phyloP scores from a whole-genome alignment of 768 basidiomycete genomes.

The Mrakia gelida region DNA sequence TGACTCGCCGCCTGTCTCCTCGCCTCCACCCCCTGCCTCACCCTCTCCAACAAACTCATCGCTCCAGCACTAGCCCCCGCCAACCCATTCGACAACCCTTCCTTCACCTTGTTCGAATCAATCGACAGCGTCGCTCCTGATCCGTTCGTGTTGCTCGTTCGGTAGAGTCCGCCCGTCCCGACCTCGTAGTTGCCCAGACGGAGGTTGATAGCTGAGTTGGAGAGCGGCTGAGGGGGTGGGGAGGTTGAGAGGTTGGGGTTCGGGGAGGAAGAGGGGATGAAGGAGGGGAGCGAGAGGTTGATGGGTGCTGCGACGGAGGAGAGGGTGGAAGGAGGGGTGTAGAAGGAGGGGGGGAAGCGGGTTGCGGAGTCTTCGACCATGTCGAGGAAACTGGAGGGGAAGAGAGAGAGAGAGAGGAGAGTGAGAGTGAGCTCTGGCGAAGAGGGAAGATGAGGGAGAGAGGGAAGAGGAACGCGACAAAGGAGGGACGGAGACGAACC shows the following conservation, averaged over 20 bases:
- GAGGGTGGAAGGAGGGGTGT: slow-evolving; percentile 32
- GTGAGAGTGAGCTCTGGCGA: not conserved
- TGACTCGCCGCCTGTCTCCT: slow-evolving; percentile 16
- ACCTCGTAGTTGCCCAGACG: slow-evolving; percentile 90
- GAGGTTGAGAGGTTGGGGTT: not conserved
- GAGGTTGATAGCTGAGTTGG: slow-evolving; percentile 69
- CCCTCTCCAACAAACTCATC: slow-evolving; percentile 77
- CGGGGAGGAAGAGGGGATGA: slow-evolving; percentile 3
- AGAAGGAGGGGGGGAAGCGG: slow-evolving; percentile 45
- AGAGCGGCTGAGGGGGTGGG: not conserved
- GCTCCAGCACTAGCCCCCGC: slow-evolving; percentile 29
- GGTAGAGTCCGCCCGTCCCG: slow-evolving; percentile 88
- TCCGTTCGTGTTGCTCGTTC: slow-evolving; percentile 61
- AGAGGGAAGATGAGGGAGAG: too few species aligned
- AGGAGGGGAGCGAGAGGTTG: slow-evolving; percentile 55
- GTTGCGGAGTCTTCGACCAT: slow-evolving; percentile 70
- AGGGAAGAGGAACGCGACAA: not conserved
- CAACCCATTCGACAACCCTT: slow-evolving; percentile 25
- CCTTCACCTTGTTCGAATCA: slow-evolving; percentile 52
- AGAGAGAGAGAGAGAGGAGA: not conserved
- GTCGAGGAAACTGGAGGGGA: slow-evolving; percentile 64
- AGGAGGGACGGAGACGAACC: slow-evolving; percentile 53
- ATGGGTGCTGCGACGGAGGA: slow-evolving; percentile 25
- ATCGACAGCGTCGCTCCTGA: slow-evolving; percentile 36
- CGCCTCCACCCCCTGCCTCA: slow-evolving; percentile 68